These are phyloP conservation scores for Xylariomycetidae sp. DNA, from an alignment of 2,329 filamentous ascomycete species.

Conservation along the genomic window DNA sequence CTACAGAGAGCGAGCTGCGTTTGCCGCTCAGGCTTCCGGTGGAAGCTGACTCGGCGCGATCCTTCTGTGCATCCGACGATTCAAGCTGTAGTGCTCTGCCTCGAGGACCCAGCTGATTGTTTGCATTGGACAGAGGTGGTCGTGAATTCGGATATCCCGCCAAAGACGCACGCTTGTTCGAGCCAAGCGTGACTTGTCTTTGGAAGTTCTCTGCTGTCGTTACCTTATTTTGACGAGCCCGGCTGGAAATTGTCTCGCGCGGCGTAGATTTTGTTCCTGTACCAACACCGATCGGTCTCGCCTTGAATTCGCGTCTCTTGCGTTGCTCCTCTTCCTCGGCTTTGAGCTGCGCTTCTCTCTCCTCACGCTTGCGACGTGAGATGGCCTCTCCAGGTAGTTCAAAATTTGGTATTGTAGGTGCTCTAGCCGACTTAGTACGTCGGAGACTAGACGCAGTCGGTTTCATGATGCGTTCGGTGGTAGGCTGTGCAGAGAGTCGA, in stretches of 20 bases:
- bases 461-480: slow-evolving; percentile 21
- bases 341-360: slow-evolving; percentile 47
- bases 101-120: slow-evolving; percentile 24
- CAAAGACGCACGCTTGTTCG: slow-evolving; percentile 25
- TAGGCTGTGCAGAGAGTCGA: slow-evolving; percentile 37
- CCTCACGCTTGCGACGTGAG: slow-evolving; percentile 50
- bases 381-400: slow-evolving; percentile 61
- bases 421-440: slow-evolving; percentile 46
- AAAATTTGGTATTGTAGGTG: slow-evolving; percentile 51
- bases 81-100: slow-evolving; percentile 19
- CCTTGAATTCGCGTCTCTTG: slow-evolving; percentile 60
- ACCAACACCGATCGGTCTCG: slow-evolving; percentile 48
- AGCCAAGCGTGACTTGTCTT: slow-evolving; percentile 9
- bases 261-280: slow-evolving; percentile 38
- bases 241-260: slow-evolving; percentile 55
- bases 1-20: slow-evolving; percentile 44
- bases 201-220: slow-evolving; percentile 21
- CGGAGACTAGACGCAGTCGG: slow-evolving; percentile 32
- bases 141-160: slow-evolving; percentile 20
- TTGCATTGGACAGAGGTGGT: slow-evolving; percentile 24
- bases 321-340: slow-evolving; percentile 57
- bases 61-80: slow-evolving; percentile 13
- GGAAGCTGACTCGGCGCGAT: slow-evolving; percentile 42
- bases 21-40: slow-evolving; percentile 39
- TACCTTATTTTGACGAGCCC: slow-evolving; percentile 45